Conservation (phyloP, 1,139 yeast species). For the Pneumocystis murina region DNA sequence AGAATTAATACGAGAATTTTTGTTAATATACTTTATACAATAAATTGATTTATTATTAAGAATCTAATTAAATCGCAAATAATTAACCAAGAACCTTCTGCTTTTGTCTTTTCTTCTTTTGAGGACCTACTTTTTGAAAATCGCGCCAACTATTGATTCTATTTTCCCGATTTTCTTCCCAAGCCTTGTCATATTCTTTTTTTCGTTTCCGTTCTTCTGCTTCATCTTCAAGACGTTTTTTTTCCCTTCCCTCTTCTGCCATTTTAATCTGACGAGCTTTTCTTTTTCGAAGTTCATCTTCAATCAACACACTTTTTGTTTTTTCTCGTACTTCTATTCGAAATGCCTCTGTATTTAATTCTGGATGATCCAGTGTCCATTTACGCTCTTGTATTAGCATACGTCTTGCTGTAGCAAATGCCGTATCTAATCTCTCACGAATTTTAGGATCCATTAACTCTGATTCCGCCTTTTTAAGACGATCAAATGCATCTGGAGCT, state of each 20-base stretch:
- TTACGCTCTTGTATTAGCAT: slow-evolving; percentile 32
- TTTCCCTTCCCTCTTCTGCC: slow-evolving; percentile 29
- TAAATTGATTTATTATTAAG: not conserved
- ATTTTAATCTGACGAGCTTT: slow-evolving; percentile 27
- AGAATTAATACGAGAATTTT: not conserved
- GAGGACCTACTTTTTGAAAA: slow-evolving; percentile 28
- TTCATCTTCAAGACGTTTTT: slow-evolving; percentile 26
- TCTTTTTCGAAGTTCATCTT: slow-evolving; percentile 30
- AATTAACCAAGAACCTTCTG: not conserved
- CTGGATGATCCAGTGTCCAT: slow-evolving; percentile 28
- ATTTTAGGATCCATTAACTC: slow-evolving; percentile 24
- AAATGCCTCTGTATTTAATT: slow-evolving; percentile 29
- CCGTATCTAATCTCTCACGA: slow-evolving; percentile 27
- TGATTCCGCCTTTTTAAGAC: slow-evolving; percentile 28
- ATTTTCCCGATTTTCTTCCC: slow-evolving; percentile 50
- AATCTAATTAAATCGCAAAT: not conserved
- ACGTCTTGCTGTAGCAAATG: slow-evolving; percentile 31
- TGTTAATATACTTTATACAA: not conserved
- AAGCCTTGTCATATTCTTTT: slow-evolving; percentile 30
- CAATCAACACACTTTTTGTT: slow-evolving; percentile 32
- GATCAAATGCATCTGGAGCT: slow-evolving; percentile 52
- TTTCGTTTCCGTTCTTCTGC: slow-evolving; percentile 26
- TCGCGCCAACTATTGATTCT: slow-evolving; percentile 51
- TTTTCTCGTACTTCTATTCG: slow-evolving; percentile 27
- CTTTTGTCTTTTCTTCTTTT: not conserved